Evolutionary conservation across 805 yeast species (phyloP).

Genomic region (Schwanniomyces yamadae): DNA sequence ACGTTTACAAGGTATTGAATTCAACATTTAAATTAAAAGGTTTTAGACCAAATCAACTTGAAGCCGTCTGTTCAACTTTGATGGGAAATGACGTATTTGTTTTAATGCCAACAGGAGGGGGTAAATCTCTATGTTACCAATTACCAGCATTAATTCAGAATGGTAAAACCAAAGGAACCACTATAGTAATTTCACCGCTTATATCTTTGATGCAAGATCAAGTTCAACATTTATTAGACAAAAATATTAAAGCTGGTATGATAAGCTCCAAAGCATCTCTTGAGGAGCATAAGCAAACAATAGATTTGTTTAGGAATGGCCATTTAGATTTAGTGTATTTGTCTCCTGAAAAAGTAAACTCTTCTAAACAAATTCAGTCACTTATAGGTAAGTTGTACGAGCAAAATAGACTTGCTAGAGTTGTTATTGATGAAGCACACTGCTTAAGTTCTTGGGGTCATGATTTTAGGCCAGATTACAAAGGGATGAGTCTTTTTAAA

Average conservation of each 20-base stretch:
- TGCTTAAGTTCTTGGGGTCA: slow-evolving; percentile 99
- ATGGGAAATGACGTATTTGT: slow-evolving; percentile 88
- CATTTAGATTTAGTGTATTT: slow-evolving; percentile 74
- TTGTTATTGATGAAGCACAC: slow-evolving; percentile 97
- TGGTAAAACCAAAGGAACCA: slow-evolving; percentile 78
- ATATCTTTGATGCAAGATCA: slow-evolving; percentile 98
- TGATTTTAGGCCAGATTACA: slow-evolving; percentile 95
- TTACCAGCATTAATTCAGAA: slow-evolving; percentile 81
- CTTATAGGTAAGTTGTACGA: slow-evolving; percentile 59
- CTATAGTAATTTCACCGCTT: slow-evolving; percentile 90
- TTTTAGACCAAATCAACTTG: slow-evolving; percentile 82
- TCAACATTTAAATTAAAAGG: slow-evolving; percentile 59
- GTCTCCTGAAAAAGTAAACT: slow-evolving; percentile 92
- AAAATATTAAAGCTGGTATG: slow-evolving; percentile 80
- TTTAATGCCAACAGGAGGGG: slow-evolving; percentile 98
- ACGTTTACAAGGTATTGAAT: slow-evolving; percentile 57
- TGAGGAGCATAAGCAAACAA: slow-evolving; percentile 60
- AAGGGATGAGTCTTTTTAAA: slow-evolving; percentile 73
- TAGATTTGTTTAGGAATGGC: slow-evolving; percentile 63
- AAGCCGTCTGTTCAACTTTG: slow-evolving; percentile 77
- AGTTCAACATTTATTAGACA: slow-evolving; percentile 71
- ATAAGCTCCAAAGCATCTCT: slow-evolving; percentile 72
- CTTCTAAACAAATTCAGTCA: slow-evolving; percentile 64
- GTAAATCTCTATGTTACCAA: slow-evolving; percentile 94
- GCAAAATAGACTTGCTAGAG: slow-evolving; percentile 64